phyloP scores from a whole-genome alignment of 768 basidiomycete species.

The Kwoniella dejecticola region DNA sequence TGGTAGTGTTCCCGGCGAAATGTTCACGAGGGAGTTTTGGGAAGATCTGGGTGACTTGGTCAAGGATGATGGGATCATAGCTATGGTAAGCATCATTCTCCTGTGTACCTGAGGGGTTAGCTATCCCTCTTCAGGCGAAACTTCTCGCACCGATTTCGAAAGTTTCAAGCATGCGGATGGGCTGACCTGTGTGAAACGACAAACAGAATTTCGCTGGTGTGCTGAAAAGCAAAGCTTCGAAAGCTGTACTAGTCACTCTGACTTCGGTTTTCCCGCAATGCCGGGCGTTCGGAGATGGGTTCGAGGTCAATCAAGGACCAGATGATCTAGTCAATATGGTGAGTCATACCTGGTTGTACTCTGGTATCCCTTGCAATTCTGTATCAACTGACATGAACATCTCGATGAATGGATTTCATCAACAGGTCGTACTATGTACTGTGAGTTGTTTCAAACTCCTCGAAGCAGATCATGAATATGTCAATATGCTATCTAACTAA shows the following conservation, averaged over 20 bases:
- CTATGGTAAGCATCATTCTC: slow-evolving; percentile 64
- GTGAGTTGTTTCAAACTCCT: slow-evolving; percentile 30
- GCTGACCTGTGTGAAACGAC: too few relatives aligned
- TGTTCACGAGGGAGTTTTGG: slow-evolving; percentile 88
- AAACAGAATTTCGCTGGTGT: slow-evolving; percentile 68
- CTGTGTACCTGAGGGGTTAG: too few relatives aligned
- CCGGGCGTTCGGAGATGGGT: slow-evolving; percentile 76
- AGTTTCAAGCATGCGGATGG: too few relatives aligned
- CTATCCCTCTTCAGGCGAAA: too few relatives aligned
- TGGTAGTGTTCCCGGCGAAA: slow-evolving; percentile 80
- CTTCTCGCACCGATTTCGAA: too few relatives aligned
- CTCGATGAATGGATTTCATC: background rate
- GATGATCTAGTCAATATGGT: slow-evolving; percentile 76
- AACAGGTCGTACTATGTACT: slow-evolving; percentile 89
- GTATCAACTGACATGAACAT: too few relatives aligned
- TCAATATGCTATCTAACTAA: background rate
- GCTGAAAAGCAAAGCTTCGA: slow-evolving; percentile 65
- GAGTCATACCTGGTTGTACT: too few relatives aligned
- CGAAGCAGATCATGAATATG: too few relatives aligned
- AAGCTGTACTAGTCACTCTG: slow-evolving; percentile 71
- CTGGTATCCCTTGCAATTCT: too few relatives aligned
- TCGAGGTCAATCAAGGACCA: slow-evolving; percentile 55
- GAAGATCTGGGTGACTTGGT: slow-evolving; percentile 66
- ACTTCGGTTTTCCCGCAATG: slow-evolving; percentile 73
- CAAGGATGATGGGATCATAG: slow-evolving; percentile 71